Evolutionary conservation across 257 asterid species (phyloP), one percentile per base, ranked within the genome.

Genomic region (Penstemon barbatus): DNA sequence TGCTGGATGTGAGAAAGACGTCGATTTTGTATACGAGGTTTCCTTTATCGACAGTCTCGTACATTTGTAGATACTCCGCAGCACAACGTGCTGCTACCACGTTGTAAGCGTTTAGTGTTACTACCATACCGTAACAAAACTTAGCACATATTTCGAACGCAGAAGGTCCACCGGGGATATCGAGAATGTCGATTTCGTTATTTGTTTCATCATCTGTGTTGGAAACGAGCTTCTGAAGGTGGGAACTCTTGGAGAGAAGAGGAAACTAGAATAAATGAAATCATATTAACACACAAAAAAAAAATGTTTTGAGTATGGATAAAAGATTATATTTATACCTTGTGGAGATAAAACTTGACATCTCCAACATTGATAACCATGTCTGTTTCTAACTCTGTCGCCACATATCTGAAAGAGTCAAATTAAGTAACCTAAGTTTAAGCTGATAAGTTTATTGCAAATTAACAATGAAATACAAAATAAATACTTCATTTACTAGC

Each of bases 31-130:
- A 87, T 8, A 83, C 65, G 57, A 91, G 95, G 57, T 91, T 91
- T 66, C 98, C 98, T 68, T 87, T 89, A 53, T 91, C 98, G 2
- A 80, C 77, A 5, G 85, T 75, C 74, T 91, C 98, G 48, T 80
- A 75, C 98, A 91, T 91, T 79, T 85, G 95, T 7, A 91, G 85
- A 72, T 82, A 89, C 84, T 87, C 95, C 0, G 98, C 95, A 0
- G 98, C 98, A 67, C 96, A 89, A 33, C 98, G 92, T 7, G 92
- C 88, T 9, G 84, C 86, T 4, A 89, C 91, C 53, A 91, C 96
- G 12, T 89, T 89, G 55, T 89, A 89, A 0, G 98, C 94, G 41
- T 89, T 91, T 15, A 91, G 92, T 4, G 96, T 91, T 6, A 86
- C 95, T 0, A 77, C 66, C 95, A 91, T 91, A 4, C 98, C 96